phyloP scores from a whole-genome alignment of 2,329 filamentous ascomycete genomes.

The Fusarium setosum region DNA sequence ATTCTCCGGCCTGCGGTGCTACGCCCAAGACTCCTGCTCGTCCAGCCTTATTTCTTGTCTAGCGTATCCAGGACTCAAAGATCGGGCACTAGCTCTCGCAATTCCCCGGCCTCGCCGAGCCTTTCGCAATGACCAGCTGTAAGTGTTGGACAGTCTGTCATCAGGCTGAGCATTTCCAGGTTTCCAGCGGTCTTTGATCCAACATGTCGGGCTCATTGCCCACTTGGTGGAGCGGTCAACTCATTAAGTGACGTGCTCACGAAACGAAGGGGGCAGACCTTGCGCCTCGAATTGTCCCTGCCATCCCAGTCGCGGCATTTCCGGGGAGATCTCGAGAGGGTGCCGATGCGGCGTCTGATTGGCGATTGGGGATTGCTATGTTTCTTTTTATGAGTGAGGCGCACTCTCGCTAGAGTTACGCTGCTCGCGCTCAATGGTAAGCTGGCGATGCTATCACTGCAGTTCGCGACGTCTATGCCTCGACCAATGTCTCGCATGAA shows the following conservation, averaged over 20 bases:
- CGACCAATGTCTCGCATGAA: background rate
- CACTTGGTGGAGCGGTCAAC: slow-evolving; percentile 5
- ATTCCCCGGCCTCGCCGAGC: slow-evolving; percentile 31
- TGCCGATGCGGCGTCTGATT: slow-evolving; percentile 24
- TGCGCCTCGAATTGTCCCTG: slow-evolving; percentile 2
- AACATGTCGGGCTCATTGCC: background rate
- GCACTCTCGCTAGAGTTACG: background rate
- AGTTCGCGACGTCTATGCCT: background rate
- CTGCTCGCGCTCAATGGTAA: slow-evolving; percentile 8
- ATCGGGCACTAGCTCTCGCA: slow-evolving; percentile 12
- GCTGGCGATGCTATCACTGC: background rate
- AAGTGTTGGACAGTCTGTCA: background rate
- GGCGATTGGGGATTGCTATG: slow-evolving; percentile 15
- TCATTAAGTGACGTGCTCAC: slow-evolving; percentile 19
- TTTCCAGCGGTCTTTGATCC: background rate
- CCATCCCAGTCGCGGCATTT: slow-evolving; percentile 41
- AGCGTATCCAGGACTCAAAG: background rate
- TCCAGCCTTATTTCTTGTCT: slow-evolving; percentile 19
- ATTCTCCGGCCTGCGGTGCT: slow-evolving; percentile 22
- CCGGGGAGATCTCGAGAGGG: slow-evolving; percentile 32
- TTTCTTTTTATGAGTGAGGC: slow-evolving; percentile 15
- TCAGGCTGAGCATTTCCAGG: background rate
- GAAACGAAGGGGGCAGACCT: slow-evolving; percentile 21
- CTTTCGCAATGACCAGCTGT: slow-evolving; percentile 5
- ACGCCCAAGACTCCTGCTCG: slow-evolving; percentile 3